These are phyloP conservation scores for Alternaria dauci DNA, from an alignment of 2,329 filamentous ascomycete genomes.

Conservation along the genomic window DNA sequence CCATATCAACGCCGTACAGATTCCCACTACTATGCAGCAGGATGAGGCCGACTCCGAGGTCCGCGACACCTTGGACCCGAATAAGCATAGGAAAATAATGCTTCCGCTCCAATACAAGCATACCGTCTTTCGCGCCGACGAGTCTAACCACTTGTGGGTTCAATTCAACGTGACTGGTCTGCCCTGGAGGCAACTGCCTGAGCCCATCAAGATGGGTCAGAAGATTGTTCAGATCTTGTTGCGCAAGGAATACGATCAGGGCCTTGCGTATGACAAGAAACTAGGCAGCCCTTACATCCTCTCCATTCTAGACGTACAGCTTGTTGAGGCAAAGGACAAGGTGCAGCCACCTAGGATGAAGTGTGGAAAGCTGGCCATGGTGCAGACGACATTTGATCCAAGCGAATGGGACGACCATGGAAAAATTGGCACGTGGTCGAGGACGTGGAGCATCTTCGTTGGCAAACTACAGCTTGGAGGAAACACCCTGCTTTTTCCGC, in stretches of 20 bases:
- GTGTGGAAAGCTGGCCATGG: constrained; percentile 39
- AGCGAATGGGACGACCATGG: constrained; percentile 44
- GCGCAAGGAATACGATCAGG: constrained; percentile 10
- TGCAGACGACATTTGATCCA: constrained; percentile 36
- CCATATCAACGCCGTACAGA: constrained; percentile 33
- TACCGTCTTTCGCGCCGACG: constrained; percentile 27
- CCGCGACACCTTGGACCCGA: constrained; percentile 12
- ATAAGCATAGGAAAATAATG: constrained; percentile 20
- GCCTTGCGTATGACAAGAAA: neutral
- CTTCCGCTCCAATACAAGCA: constrained; percentile 40
- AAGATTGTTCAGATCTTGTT: constrained; percentile 40
- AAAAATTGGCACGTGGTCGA: constrained; percentile 34
- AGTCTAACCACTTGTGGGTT: constrained; percentile 25
- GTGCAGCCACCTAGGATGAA: constrained; percentile 36
- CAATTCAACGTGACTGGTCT: constrained; percentile 43
- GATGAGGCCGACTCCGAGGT: constrained; percentile 20
- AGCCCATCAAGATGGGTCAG: constrained; percentile 25
- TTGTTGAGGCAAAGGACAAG: constrained; percentile 31
- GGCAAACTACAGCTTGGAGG: constrained; percentile 22
- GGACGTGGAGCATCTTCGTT: constrained; percentile 24
- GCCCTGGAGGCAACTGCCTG: constrained; percentile 4
- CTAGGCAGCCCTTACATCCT: constrained; percentile 3
- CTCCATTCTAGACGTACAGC: constrained; percentile 36
- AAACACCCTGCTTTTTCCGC: constrained; percentile 24
- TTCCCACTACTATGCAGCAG: constrained; percentile 26